Evolutionary conservation across 176 grass and related monocot species (phyloP).

Genomic region (Lolium rigidum): DNA sequence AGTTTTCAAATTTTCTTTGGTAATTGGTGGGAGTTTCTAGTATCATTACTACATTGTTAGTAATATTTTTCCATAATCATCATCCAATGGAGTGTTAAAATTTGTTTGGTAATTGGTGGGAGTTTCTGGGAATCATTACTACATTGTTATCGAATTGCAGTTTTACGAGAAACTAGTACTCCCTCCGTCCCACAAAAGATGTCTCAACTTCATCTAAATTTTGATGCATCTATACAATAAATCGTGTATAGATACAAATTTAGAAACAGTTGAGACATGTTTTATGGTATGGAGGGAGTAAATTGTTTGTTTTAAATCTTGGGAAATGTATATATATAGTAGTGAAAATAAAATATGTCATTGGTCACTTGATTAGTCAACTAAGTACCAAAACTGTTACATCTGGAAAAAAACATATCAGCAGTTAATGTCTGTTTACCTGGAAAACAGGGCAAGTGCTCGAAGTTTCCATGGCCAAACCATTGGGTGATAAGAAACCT

Average conservation of each 20-base stretch:
- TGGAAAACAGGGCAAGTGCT: conserved; percentile 71
- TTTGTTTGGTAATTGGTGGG: neutral
- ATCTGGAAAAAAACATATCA: neutral
- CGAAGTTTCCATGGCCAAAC: conserved; percentile 91
- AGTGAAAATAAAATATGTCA: neutral
- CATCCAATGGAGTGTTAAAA: too few relatives aligned
- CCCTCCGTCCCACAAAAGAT: too few relatives aligned
- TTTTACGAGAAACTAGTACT: neutral
- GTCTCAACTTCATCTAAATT: too few relatives aligned
- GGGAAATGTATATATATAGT: neutral
- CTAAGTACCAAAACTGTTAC: neutral
- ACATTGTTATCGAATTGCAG: neutral
- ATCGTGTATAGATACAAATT: too few relatives aligned
- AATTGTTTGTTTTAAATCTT: neutral
- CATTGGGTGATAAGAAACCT: conserved; percentile 85
- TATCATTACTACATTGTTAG: too few relatives aligned
- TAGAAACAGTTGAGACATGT: too few relatives aligned
- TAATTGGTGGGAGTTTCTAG: too few relatives aligned
- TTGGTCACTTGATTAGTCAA: neutral
- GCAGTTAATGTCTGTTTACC: neutral
- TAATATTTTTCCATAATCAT: too few relatives aligned
- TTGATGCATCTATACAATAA: too few relatives aligned
- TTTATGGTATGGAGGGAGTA: neutral
- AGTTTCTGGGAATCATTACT: neutral
- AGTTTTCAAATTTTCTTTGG: too few relatives aligned